Evolutionary conservation across 2,329 filamentous ascomycete genomes (phyloP), one percentile per base, ranked within the genome.

Genomic region (Trichoderma koningiopsis): DNA sequence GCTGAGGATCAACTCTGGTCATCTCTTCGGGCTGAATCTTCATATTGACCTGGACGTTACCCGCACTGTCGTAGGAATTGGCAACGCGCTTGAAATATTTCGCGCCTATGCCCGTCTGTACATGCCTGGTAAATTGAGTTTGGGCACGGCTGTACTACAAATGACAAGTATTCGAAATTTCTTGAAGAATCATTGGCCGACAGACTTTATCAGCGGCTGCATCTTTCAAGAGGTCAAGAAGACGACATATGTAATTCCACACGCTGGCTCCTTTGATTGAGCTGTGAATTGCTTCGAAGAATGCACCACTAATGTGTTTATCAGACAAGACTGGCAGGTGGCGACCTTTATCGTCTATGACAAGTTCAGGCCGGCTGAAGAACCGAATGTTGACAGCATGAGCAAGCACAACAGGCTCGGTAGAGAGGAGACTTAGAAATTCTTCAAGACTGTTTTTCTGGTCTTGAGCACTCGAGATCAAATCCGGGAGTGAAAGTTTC

Each of bases 331-430:
- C 73, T 0, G 81, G 79, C 2, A 83, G 57, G 0, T 57, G 70
- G 1, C 80, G 78, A 1, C 84, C 83, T 61, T 79, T 81, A 52
- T 85, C 82, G 61, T 86, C 84, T 0, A 75, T 70, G 0, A 86
- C 68, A 4, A 84, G 75, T 70, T 84, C 82, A 0, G 81, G 80
- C 1, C 77, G 75, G 65, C 75, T 83, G 68, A 77, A 81, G 72
- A 83, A 82, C 68, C 74, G 77, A 7, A 71, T 47, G 35, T 81
- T 81, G 71, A 83, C 79, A 0, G 73, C 72, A 13, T 78, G 63
- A 4, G 75, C 70, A 0, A 83, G 73, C 0, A 81, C 74, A 0
- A 72, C 72, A 11, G 81, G 77, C 37, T 81, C 78, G 0, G 73
- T 70, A 0, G 73, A 73, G 6, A 82, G 68, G 2, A 85, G 67